phyloP scores from a whole-genome alignment of 2,329 filamentous ascomycete genomes.

The Aspergillus fumigatus region DNA sequence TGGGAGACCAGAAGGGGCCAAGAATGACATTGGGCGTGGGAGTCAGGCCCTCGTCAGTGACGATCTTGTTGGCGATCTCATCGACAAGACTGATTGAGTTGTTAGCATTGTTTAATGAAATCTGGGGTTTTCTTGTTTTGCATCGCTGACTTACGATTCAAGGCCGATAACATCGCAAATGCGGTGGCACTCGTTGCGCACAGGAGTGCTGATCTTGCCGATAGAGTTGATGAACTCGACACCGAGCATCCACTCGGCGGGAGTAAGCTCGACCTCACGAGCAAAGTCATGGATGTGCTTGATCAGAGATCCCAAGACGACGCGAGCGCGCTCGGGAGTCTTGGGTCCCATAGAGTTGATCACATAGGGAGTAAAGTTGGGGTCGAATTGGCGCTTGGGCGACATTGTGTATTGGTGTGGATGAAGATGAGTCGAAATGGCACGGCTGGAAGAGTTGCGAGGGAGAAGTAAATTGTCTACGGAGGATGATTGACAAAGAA shows the following conservation, averaged over 20 bases:
- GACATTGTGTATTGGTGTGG: constrained; percentile 13
- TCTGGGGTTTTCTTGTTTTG: constrained; percentile 7
- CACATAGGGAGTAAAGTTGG: constrained; percentile 69
- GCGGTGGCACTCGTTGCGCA: constrained; percentile 69
- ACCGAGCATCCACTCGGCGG: constrained; percentile 72
- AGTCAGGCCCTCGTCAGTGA: constrained; percentile 56
- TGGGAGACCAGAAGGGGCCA: constrained; percentile 72
- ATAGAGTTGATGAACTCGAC: constrained; percentile 72
- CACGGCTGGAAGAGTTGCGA: not conserved
- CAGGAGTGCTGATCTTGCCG: constrained; percentile 63
- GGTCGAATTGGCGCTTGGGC: constrained; percentile 48
- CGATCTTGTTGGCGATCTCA: constrained; percentile 67
- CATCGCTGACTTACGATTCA: constrained; percentile 48
- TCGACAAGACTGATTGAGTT: constrained; percentile 62
- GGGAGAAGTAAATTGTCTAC: not conserved
- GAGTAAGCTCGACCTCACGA: constrained; percentile 70
- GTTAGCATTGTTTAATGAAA: not conserved
- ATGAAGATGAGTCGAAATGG: not conserved
- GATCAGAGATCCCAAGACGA: constrained; percentile 61
- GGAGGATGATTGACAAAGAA: not conserved
- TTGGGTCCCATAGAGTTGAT: constrained; percentile 69
- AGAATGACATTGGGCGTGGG: constrained; percentile 74
- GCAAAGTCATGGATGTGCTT: constrained; percentile 73
- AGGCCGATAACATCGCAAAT: constrained; percentile 70
- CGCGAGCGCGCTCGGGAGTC: constrained; percentile 58